Evolutionary conservation across 2,329 filamentous ascomycete species (phyloP), one percentile per base, ranked within the genome.

Genomic region (Reticulascus tulasneorum): DNA sequence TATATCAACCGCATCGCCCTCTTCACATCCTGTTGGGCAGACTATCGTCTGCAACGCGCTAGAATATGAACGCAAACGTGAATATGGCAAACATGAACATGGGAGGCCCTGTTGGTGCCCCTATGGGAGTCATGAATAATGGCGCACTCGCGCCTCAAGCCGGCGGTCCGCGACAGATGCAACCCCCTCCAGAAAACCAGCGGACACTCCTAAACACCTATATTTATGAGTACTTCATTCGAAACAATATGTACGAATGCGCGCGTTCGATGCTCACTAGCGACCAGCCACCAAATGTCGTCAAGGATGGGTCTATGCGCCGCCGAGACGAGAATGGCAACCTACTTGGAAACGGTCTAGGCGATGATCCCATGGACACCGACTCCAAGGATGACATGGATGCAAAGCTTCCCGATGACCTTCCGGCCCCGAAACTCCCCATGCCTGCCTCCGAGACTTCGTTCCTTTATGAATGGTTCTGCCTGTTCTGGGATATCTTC

Each of bases 381-480:
- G 88, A 94, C 55, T 75, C 69, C 44, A 93, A 93, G 64, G 84
- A 91, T 48, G 82, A 84, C 45, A 64, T 84, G 42, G 82, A 86
- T 48, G 60, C 72, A 33, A 90, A 91, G 58, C 74, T 84, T 27
- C 86, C 86, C 1, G 77, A 82, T 38, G 89, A 94, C 54, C 73
- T 97, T 24, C 91, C 91, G 5, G 73, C 77, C 7, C 82, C 88
- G 10, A 80, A 79, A 45, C 69, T 88, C 6, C 79, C 82, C 10
- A 74, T 71, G 56, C 75, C 76, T 31, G 71, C 71, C 42, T 75
- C 75, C 36, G 84, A 84, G 52, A 85, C 77, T 44, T 87, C 86
- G 18, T 97, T 98, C 54, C 71, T 98, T n/a, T 84, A 88, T 50
- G 93, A 97, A 54, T 98, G 93, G 93, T 98, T 94, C 69, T 87